Evolutionary conservation across 73 alveolate species (phyloP), one percentile per base, ranked within the genome.

Genomic region (Uronychia setigera): DNA sequence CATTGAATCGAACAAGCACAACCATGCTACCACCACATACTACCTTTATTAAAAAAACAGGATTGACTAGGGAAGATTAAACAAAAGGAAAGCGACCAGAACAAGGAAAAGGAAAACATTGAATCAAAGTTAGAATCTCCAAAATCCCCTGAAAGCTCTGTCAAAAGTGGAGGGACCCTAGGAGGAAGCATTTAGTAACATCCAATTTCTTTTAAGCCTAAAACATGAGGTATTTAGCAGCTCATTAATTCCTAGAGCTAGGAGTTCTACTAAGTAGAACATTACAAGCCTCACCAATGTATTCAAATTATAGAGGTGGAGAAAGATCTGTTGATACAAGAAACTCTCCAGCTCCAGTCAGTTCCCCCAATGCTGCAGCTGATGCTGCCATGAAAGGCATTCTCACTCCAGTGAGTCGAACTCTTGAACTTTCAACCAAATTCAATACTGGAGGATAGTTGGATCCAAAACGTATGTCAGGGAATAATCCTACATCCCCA

Each of bases 1-100:
- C 82, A 46, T 94, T 33, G 89, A 87, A 35, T 86, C 95, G 26
- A 94, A 94, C 87, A 32, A 90, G 76, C 96, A 88, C 82, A 94
- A 94, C 84, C 95, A 90, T 74, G 79, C 60, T 26, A 90, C 95
- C 33, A 88, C 95, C 0, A 86, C 92, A 0, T 90, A 90, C 32
- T 88, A 90, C 77, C 74, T 90, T 5, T 46, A 19, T 19, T 46
- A 5, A 46, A 46, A 19, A 46, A 46, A 19, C 67, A 11, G 5
- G 67, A 46, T 19, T 46, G 67, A 46, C 5, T 11, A 46, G 67
- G 67, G 67, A 46, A 5, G n/a, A n/a, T n/a, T n/a, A n/a, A n/a
- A n/a, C n/a, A n/a, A n/a, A n/a, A n/a, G n/a, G n/a, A n/a, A n/a
- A n/a, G n/a, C n/a, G n/a, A n/a, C 19, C 67, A 11, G 67, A 46